Percentiles rank a stretch among this genome's conserved stretches.
Conservation (phyloP, 495 filamentous ascomycete genomes). For the Cercophora newfieldiana region DNA sequence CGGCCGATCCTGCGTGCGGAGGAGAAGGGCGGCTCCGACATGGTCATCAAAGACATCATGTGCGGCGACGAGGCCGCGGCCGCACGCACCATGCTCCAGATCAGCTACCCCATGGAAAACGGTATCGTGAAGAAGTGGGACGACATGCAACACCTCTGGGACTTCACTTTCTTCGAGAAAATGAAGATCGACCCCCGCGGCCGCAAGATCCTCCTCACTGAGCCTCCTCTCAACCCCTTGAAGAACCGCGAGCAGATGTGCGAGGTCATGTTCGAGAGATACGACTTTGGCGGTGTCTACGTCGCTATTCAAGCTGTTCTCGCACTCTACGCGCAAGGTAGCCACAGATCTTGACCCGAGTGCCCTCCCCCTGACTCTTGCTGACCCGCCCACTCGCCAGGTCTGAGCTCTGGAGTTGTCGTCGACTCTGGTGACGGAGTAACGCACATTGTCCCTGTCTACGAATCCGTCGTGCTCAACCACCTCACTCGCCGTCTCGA, state of each 20-base stretch:
- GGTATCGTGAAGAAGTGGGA: slow-evolving; percentile 99
- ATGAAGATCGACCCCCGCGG: slow-evolving; percentile 87
- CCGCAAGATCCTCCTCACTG: slow-evolving; percentile 96
- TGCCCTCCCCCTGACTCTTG: not conserved
- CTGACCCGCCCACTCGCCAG: slow-evolving; percentile 39
- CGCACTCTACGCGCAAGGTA: slow-evolving; percentile 95
- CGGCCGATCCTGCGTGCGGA: slow-evolving; percentile 96
- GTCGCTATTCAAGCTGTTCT: slow-evolving; percentile 98
- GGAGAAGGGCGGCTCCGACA: slow-evolving; percentile 62
- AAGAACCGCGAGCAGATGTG: slow-evolving; percentile 96
- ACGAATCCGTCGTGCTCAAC: slow-evolving; percentile 95
- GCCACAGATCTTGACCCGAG: slow-evolving; percentile 7
- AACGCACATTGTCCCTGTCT: slow-evolving; percentile 97
- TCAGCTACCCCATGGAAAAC: slow-evolving; percentile 99
- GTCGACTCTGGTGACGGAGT: slow-evolving; percentile 98
- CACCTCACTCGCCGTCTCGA: slow-evolving; percentile 92
- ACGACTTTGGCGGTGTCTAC: slow-evolving; percentile 94
- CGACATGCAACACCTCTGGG: slow-evolving; percentile 99
- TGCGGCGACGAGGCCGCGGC: slow-evolving; percentile 97
- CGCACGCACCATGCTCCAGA: slow-evolving; percentile 93
- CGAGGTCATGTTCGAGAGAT: slow-evolving; percentile 98
- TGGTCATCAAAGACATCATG: slow-evolving; percentile 97
- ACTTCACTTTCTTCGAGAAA: slow-evolving; percentile 97
- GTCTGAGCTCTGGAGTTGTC: slow-evolving; percentile 92
- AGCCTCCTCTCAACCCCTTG: slow-evolving; percentile 96